A percentile compares a stretch with the other conserved stretches of the same genome.
phyloP scores from a whole-genome alignment of 768 basidiomycete genomes.

The Melanogaster broomeanus region DNA sequence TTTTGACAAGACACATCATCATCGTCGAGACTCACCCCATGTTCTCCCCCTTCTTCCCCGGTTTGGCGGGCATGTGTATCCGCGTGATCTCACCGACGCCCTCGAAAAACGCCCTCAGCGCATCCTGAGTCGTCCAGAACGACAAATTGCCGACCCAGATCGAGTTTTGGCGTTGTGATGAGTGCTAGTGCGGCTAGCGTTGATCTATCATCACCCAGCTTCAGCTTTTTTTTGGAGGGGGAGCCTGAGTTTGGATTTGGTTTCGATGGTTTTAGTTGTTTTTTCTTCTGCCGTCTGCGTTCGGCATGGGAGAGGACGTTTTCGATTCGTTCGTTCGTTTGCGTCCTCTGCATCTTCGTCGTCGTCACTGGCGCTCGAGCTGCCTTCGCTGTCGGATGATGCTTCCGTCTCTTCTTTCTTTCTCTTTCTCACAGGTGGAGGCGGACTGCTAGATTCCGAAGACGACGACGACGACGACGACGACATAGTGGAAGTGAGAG shows the following conservation, averaged over 20 bases:
- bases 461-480: slow-evolving; percentile 28
- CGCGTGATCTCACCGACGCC: slow-evolving; percentile 75
- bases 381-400: slow-evolving; percentile 27
- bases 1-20: neutral
- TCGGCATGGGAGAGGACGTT: slow-evolving; percentile 77
- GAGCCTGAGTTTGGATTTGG: slow-evolving; percentile 10
- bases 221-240: slow-evolving; percentile 51
- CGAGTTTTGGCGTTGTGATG: slow-evolving; percentile 79
- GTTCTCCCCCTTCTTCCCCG: slow-evolving; percentile 63
- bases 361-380: slow-evolving; percentile 12
- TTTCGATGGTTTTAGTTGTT: slow-evolving; percentile 27
- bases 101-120: slow-evolving; percentile 71
- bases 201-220: slow-evolving; percentile 37
- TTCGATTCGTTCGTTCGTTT: slow-evolving; percentile 38
- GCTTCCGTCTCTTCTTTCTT: slow-evolving; percentile 19
- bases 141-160: slow-evolving; percentile 96
- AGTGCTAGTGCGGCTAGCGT: neutral
- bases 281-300: slow-evolving; percentile 61
- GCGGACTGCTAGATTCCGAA: slow-evolving; percentile 35
- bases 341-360: slow-evolving; percentile 8
- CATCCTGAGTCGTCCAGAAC: slow-evolving; percentile 81
- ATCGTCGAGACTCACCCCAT: slow-evolving; percentile 60
- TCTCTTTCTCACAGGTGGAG: slow-evolving; percentile 24
- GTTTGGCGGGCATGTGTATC: slow-evolving; percentile 84
- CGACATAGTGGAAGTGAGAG: slow-evolving; percentile 13